Evolutionary conservation across 2,329 filamentous ascomycete species (phyloP), one percentile per base, ranked within the genome.

Genomic region (Cordyceps javanica): DNA sequence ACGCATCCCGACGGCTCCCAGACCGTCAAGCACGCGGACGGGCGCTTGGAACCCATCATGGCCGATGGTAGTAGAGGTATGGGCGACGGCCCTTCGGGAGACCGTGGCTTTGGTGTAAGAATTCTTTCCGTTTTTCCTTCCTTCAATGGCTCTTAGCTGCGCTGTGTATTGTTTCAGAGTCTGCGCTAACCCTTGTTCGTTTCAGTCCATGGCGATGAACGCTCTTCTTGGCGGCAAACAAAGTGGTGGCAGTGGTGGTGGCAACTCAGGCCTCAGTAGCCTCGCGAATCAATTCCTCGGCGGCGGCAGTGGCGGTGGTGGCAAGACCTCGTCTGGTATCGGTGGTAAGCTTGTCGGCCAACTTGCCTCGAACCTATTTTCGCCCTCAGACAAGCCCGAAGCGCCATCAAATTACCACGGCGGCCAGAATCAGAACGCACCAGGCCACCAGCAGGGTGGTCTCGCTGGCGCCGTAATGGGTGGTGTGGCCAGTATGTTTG

Each of bases 41-140:
- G 83, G 39, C 78, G 79, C 36, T 74, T 85, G 73, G 83, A 86
- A 68, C 82, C 83, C 23, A 77, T 81, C 60, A 70, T 81, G 72
- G 79, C 76, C 8, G 79, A 80, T 42, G 77, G 75, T 36, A 75
- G 75, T 57, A 74, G 81, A 64, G 79, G 75, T 42, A 75, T 77
- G 54, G 64, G 74, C 21, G 78, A 80, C 61, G 81, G 81, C 4
- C 76, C 75, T 26, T 73, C 75, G 28, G 79, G 82, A 34, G 85
- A 89, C 53, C 78, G 86, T 61, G 82, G 85, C 41, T 71, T 89
- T 57, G 84, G 86, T 60, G 86, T 89, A 80, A 69, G 85, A 79
- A 57, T 26, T 2, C 16, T n/a, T 26, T n/a, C n/a, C n/a, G n/a
- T n/a, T 23, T 14, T 16, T 50, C 23, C 26, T 61, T 55, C 59